A percentile compares a stretch with the other conserved stretches of the same genome.
phyloP scores from a whole-genome alignment of 345 rosid genomes.

The Dimocarpus longan region DNA sequence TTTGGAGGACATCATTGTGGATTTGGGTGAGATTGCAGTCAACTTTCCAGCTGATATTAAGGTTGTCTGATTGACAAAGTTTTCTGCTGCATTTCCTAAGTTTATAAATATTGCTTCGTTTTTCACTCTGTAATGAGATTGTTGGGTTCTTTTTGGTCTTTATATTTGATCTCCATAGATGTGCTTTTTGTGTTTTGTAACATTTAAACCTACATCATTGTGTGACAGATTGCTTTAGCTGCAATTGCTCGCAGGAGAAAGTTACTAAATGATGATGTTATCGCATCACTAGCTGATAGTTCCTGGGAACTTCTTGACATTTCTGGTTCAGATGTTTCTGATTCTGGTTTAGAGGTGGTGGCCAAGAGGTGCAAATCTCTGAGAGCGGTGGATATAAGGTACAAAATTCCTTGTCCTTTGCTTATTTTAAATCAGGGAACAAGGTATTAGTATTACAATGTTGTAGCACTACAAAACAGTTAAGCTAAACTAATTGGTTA shows the following conservation, averaged over 20 bases:
- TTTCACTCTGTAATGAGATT: neutral
- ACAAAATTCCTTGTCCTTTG: neutral
- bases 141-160: neutral
- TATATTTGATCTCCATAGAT: neutral
- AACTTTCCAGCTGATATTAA: conserved; percentile 69
- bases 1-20: conserved; percentile 71
- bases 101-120: neutral
- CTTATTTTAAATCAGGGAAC: neutral
- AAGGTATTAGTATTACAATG: neutral
- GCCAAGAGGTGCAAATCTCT: conserved; percentile 65
- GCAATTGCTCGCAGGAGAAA: conserved; percentile 87
- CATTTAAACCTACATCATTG: conserved; percentile 8
- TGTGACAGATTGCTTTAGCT: conserved; percentile 54
- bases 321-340: conserved; percentile 75
- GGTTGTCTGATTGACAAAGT: conserved; percentile 37
- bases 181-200: too few species aligned
- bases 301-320: conserved; percentile 86
- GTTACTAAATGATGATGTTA: conserved; percentile 59
- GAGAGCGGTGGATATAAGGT: conserved; percentile 91
- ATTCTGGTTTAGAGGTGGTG: conserved; percentile 61
- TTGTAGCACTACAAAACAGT: neutral
- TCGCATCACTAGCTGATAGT: conserved; percentile 68
- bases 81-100: neutral
- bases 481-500: neutral
- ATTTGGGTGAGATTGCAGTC: conserved; percentile 60